Evolutionary conservation across 768 basidiomycete genomes (phyloP), one percentile per base, ranked within the genome.

Genomic region (Tricholoma sp.): DNA sequence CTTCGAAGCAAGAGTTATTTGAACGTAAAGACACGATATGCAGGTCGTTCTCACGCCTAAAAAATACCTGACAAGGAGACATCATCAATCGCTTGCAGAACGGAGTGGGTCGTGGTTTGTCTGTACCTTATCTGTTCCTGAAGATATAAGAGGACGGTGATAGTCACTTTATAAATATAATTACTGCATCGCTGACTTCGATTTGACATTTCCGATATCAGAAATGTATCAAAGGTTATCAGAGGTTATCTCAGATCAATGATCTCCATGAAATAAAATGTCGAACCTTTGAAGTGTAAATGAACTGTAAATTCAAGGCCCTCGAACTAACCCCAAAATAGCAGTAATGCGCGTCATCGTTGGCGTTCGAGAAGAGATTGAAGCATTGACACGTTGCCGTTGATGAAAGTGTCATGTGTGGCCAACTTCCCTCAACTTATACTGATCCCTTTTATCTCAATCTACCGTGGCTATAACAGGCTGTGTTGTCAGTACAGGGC

Each of bases 11-110:
- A 68, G 66, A 71, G 65, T n/a, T 17, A 72, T 67, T 65, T 61
- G 68, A 73, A 77, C 72, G 74, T 77, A 76, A 74, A 67, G 66
- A 53, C 57, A 48, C 49, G 60, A 54, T 61, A 61, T 63, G 54
- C 54, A 65, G 61, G 53, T 58, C 33, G 52, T 72, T 75, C 75
- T 67, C 74, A 75, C 72, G 74, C 61, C 66, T 63, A 65, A 63
- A 65, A 63, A 61, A 64, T 54, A 62, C 62, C 63, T 64, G 60
- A 66, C 61, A 66, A 65, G 42, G 65, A 66, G 64, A 63, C 60
- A 57, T 53, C 24, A 24, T 20, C 57, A 54, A 61, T 72, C 75
- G 73, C 74, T 69, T 65, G 66, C 66, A 73, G 73, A 70, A 70
- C 70, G 74, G 71, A 67, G 70, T 68, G 70, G 70, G 64, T 66